A percentile compares a stretch with the other conserved stretches of the same genome.
phyloP scores from a whole-genome alignment of 129 eudicot species.

The Scalesia atractyloides region DNA sequence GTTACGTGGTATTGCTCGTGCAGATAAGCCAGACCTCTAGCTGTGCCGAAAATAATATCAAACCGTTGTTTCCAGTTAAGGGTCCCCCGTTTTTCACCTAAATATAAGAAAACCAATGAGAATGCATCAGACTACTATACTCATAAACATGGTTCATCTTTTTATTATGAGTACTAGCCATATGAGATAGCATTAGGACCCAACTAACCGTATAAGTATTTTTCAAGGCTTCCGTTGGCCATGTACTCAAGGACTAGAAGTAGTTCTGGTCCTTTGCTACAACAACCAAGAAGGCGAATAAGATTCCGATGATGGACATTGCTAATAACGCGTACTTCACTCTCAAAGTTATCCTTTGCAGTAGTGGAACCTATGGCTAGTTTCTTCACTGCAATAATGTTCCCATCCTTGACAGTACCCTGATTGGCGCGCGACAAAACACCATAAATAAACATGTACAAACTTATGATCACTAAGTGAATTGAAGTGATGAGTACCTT shows the following conservation, averaged over 20 bases:
- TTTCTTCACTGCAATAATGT: conserved; percentile 66
- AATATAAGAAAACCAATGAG: background rate
- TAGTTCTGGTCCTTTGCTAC: conserved; percentile 59
- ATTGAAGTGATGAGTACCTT: conserved; percentile 45
- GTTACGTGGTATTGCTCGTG: conserved; percentile 74
- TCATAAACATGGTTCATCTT: background rate
- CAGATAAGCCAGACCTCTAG: conserved; percentile 75
- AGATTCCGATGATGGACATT: conserved; percentile 85
- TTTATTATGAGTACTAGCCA: background rate
- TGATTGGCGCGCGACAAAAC: conserved; percentile 12
- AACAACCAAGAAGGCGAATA: conserved; percentile 73
- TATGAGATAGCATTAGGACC: background rate
- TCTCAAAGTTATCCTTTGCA: conserved; percentile 65
- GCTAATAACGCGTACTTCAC: conserved; percentile 72
- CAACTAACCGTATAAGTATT: conserved; percentile 58
- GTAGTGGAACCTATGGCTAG: conserved; percentile 45
- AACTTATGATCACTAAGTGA: background rate
- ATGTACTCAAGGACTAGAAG: conserved; percentile 76
- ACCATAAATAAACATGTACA: background rate
- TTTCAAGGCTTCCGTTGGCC: conserved; percentile 86
- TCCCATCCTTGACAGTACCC: conserved; percentile 65
- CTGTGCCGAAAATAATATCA: conserved; percentile 65
- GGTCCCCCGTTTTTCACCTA: conserved; percentile 62
- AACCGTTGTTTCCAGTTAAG: conserved; percentile 67
- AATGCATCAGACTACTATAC: background rate